Percentiles rank a stretch among this genome's conserved stretches.
Conservation (phyloP, 2,329 filamentous ascomycete genomes). For the Neonectria coccinea region DNA sequence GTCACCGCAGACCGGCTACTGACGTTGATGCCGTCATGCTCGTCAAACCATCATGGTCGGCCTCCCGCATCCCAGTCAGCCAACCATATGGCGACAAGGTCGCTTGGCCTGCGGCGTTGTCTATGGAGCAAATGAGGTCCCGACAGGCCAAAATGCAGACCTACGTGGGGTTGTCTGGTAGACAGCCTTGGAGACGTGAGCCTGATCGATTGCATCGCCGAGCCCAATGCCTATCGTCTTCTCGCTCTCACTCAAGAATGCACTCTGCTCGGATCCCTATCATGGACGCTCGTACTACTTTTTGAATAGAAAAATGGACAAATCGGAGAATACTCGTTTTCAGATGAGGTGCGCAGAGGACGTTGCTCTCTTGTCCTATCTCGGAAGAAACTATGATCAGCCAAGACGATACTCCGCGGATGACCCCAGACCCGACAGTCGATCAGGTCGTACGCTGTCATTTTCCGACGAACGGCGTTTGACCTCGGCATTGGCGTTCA, state of each 20-base stretch:
- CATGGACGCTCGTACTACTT: neutral
- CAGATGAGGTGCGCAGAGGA: slow-evolving; percentile 22
- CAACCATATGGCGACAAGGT: slow-evolving; percentile 6
- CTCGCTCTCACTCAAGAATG: neutral
- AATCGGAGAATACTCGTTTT: neutral
- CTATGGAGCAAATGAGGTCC: slow-evolving; percentile 3
- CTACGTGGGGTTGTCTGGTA: neutral
- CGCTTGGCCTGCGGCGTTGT: neutral
- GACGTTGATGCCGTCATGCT: neutral
- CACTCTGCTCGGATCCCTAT: too few relatives aligned
- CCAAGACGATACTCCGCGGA: neutral
- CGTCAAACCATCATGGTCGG: slow-evolving; percentile 26
- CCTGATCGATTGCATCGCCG: neutral
- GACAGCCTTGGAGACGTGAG: neutral
- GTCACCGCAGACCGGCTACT: neutral
- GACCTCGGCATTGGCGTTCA: slow-evolving; percentile 32
- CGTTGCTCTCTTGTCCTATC: slow-evolving; percentile 35
- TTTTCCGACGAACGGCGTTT: slow-evolving; percentile 36
- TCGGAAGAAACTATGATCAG: slow-evolving; percentile 19
- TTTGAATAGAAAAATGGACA: neutral
- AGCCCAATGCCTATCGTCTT: neutral
- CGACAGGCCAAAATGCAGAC: neutral
- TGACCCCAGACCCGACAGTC: neutral
- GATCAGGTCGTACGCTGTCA: slow-evolving; percentile 7
- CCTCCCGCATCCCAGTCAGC: slow-evolving; percentile 33